Base-by-base conservation (phyloP, 352 stramenopile species). In the Phytophthora citricola region DNA sequence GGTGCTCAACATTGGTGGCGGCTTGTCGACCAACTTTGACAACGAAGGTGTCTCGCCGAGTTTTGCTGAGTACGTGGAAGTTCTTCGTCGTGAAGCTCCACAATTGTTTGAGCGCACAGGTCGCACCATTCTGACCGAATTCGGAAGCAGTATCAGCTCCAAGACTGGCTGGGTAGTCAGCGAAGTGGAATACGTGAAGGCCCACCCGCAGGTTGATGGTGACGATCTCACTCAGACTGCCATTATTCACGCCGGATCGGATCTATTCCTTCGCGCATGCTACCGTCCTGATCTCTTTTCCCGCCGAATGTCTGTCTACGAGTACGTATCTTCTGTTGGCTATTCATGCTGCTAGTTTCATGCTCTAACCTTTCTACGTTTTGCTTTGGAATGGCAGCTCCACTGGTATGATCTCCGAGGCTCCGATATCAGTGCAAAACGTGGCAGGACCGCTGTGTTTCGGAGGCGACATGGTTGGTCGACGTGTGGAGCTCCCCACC, bases 371-470 rank as follows among this genome's bases (percentile, higher is more conserved):
- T 44, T 54, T 9, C 24, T 40, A 41, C 47, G 15, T 41, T 14
- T 50, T 26, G 47, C 20, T 54, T 62, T 12, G 44, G 22, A 48
- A 10, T 50, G 9, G 27, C 38, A 93, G 84, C 32, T 75, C 77
- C 43, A 54, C 62, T 58, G 85, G 85, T 9, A 38, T 74, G 40
- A 56, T 69, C 47, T 93, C 85, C 5, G 77, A 43, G n/a, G 75
- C 79, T 39, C 69, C 76, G 0, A 2, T 77, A 12, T 63, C 51
- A 29, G 46, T 72, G 20, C 86, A 95, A 41, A 93, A 97, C 51
- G 85, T 98, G 47, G 94, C 90, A 14, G 94, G 94, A 0, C 94
- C 94, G 1, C 69, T 98, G 24, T 98, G 94, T 63, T 98, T 98
- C 45, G 85, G 89, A 6, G 94, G 93, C 3, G 94, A 98, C 63